Evolutionary conservation across 2,329 filamentous ascomycete genomes (phyloP).

Genomic region (Colletotrichum limetticola): DNA sequence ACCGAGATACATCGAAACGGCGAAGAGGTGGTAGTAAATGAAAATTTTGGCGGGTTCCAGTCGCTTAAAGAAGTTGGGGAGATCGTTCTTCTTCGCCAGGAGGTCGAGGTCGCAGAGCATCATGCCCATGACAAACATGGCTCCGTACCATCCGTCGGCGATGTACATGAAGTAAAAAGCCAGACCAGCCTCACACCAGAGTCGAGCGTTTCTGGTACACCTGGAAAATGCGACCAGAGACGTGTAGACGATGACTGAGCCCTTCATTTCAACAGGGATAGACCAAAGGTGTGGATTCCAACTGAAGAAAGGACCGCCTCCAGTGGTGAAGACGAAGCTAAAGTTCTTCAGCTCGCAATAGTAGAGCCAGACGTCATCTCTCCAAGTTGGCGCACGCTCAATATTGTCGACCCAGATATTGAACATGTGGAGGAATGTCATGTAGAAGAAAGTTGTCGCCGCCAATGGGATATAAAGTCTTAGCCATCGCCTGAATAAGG

Average conservation of each 20-base stretch:
- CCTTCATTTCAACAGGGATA: slow-evolving; percentile 71
- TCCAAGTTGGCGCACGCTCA: slow-evolving; percentile 51
- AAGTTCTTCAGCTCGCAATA: slow-evolving; percentile 59
- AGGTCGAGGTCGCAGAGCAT: slow-evolving; percentile 54
- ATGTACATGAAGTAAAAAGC: slow-evolving; percentile 47
- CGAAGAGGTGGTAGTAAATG: slow-evolving; percentile 56
- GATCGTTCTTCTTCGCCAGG: slow-evolving; percentile 51
- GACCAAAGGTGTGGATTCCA: slow-evolving; percentile 71
- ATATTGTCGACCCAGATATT: slow-evolving; percentile 52
- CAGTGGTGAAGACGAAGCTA: slow-evolving; percentile 48
- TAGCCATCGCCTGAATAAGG: slow-evolving; percentile 61
- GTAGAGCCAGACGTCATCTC: slow-evolving; percentile 61
- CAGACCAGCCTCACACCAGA: slow-evolving; percentile 43
- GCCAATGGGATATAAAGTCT: slow-evolving; percentile 64
- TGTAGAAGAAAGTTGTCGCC: slow-evolving; percentile 62
- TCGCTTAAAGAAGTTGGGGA: slow-evolving; percentile 59
- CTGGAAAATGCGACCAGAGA: slow-evolving; percentile 52
- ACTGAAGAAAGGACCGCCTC: slow-evolving; percentile 51
- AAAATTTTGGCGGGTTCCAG: slow-evolving; percentile 59
- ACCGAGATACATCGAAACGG: slow-evolving; percentile 44
- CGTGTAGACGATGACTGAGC: slow-evolving; percentile 72
- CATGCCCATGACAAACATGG: slow-evolving; percentile 37
- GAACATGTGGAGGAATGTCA: slow-evolving; percentile 40
- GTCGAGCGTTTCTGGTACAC: slow-evolving; percentile 46
- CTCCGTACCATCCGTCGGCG: slow-evolving; percentile 53